A percentile compares a stretch with the other conserved stretches of the same genome.
These are phyloP conservation scores for Theobroma cacao DNA, from an alignment of 345 rosid genomes.

Conservation along the genomic window DNA sequence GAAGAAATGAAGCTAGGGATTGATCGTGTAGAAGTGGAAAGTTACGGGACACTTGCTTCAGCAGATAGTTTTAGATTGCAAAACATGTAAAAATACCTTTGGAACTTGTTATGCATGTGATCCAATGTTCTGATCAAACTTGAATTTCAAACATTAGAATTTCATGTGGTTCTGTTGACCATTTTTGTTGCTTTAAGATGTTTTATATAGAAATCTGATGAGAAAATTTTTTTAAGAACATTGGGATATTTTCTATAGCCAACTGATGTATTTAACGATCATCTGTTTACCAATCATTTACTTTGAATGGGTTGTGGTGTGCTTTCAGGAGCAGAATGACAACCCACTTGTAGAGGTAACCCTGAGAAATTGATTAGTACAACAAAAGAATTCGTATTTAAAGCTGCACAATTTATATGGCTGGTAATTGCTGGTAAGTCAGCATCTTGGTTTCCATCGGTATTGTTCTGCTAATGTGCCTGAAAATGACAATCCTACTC, in stretches of 20 bases:
- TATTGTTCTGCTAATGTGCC: too few species aligned
- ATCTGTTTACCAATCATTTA: too few species aligned
- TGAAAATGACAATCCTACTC: too few species aligned
- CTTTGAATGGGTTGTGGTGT: too few species aligned
- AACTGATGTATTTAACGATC: too few species aligned
- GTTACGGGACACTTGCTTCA: constrained; percentile 7
- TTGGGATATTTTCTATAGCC: neutral
- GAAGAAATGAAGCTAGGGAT: constrained; percentile 9
- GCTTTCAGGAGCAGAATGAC: too few species aligned
- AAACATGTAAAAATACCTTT: constrained; percentile 21
- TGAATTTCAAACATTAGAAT: constrained; percentile 13
- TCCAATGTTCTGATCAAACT: constrained; percentile 21
- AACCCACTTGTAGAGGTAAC: too few species aligned
- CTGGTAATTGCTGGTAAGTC: too few species aligned
- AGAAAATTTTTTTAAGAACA: neutral
- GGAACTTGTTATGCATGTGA: constrained; percentile 22
- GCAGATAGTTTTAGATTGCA: constrained; percentile 15
- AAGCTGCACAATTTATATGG: too few species aligned
- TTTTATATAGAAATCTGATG: neutral
- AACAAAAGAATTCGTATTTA: too few species aligned
- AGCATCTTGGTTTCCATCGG: too few species aligned
- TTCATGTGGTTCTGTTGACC: constrained; percentile 10
- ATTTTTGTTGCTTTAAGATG: neutral
- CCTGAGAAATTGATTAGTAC: too few species aligned
- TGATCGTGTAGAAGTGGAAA: neutral